A percentile compares a stretch with the other conserved stretches of the same genome.
These are phyloP conservation scores for Colletotrichum aenigma DNA, from an alignment of 2,329 filamentous ascomycete species.

Conservation along the genomic window DNA sequence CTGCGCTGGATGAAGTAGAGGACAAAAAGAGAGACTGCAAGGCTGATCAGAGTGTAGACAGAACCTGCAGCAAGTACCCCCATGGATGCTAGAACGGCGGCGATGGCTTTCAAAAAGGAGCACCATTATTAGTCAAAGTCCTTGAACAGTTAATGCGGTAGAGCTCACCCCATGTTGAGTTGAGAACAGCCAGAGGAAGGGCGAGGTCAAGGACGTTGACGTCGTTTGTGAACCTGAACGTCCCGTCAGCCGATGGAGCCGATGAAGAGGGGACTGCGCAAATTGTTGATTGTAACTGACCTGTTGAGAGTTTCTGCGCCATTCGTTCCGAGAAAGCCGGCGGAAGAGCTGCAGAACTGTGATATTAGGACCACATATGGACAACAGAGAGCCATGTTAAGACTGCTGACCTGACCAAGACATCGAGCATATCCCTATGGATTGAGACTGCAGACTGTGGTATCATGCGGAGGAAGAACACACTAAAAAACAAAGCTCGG, in stretches of 20 bases:
- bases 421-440: background rate
- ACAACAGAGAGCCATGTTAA: background rate
- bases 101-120: background rate
- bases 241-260: background rate
- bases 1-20: background rate
- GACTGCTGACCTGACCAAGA: background rate
- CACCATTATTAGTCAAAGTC: too few species aligned
- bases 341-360: background rate
- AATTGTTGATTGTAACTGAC: background rate
- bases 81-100: background rate
- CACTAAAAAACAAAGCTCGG: background rate
- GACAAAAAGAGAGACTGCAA: background rate
- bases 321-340: background rate
- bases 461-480: background rate
- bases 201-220: background rate
- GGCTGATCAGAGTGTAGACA: background rate
- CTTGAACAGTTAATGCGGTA: too few species aligned
- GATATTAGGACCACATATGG: background rate
- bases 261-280: rapidly evolving
- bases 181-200: background rate
- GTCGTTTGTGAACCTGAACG: background rate
- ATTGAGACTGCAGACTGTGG: background rate
- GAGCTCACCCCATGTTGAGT: background rate
- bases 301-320: background rate
- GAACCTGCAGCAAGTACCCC: background rate